Evolutionary conservation across 257 asterid genomes (phyloP), one percentile per base, ranked within the genome.

Genomic region (Forsythia suspensa): DNA sequence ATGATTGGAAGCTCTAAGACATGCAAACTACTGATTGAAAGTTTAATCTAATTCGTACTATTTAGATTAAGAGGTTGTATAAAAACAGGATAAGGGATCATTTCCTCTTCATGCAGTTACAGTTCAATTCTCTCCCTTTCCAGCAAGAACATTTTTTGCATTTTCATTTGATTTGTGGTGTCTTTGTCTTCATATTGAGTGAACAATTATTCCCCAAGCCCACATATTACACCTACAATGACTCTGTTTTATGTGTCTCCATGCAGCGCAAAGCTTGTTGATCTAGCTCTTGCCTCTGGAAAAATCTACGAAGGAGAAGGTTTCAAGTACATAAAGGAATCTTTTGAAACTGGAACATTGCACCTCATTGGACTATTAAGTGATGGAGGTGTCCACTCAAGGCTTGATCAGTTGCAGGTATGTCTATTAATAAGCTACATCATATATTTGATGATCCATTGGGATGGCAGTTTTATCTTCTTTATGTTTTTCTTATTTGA

Each of bases 351-450:
- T 40, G 95, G 95, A 43, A 93, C 99, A 18, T 88, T 95, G 8
- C 99, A 95, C 84, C 92, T 95, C 75, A 92, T 95, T 76, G 98
- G 98, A 43, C 82, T 95, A 71, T 70, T 93, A 76, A 93, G 98
- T 80, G 98, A 95, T 80, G 99, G 99, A 52, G 99, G 99, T 70
- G 99, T 95, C 66, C 98, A 95, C 87, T 95, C 99, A 52, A 88
- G 98, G 84, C 86, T 95, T n/a, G 90, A 95, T 76, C 97, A 91
- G 86, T 67, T 93, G 83, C 97, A 81, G 98, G 98, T 93, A 86
- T 29, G 59, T 72, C 55, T 80, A n/a, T 37, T 48, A 71, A 65
- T 76, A 69, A 76, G 21, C 70, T 24, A 61, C 41, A 38, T 70
- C 21, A 8, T 74, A 42, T 38, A 10, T 80, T 0, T 65, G 15